phyloP scores from a whole-genome alignment of 257 asterid genomes.

The Jaltomata sinuosa region DNA sequence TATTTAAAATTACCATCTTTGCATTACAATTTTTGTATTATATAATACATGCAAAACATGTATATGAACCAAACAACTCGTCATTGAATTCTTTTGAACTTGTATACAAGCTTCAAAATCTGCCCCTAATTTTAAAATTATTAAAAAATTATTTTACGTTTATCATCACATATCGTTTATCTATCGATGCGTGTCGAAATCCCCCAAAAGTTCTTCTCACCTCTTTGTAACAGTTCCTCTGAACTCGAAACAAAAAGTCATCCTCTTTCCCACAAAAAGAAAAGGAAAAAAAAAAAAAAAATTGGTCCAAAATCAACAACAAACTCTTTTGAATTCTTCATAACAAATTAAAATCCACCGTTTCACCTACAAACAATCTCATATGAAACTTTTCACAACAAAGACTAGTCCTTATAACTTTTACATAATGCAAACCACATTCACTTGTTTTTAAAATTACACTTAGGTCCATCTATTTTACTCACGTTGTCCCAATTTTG shows the following conservation, averaged over 20 bases:
- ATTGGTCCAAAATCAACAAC: neutral
- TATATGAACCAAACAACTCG: neutral
- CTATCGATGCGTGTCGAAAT: neutral
- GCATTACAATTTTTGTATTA: neutral
- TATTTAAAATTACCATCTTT: neutral
- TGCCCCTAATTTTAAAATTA: fast-evolving
- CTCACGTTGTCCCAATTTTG: neutral
- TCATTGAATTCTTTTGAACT: neutral
- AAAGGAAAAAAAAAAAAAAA: neutral
- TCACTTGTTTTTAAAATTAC: neutral
- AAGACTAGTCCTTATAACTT: neutral
- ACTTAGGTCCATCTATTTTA: neutral
- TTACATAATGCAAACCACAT: neutral
- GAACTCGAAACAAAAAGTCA: neutral
- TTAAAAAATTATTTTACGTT: neutral
- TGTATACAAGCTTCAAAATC: neutral
- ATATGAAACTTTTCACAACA: neutral
- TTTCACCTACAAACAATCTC: neutral
- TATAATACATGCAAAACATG: neutral
- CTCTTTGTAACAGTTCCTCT: neutral
- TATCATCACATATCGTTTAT: neutral
- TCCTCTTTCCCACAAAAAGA: neutral
- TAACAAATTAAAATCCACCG: neutral
- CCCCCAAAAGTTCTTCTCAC: neutral
- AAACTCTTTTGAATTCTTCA: neutral